phyloP scores from a whole-genome alignment of 345 rosid genomes.

The Salix purpurea region DNA sequence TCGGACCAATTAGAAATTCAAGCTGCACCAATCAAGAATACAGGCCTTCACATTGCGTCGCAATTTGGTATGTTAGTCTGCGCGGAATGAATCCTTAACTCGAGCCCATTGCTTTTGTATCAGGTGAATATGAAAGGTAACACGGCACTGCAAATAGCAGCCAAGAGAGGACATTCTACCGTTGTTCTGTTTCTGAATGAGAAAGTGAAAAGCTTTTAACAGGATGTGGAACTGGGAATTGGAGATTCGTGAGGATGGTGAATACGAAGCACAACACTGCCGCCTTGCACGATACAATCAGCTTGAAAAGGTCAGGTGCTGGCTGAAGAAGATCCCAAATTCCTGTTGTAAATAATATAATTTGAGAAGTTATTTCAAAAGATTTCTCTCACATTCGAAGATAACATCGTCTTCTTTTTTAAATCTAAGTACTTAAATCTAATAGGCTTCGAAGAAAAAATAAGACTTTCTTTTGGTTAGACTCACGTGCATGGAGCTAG shows the following conservation, averaged over 20 bases:
- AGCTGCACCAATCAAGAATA: not conserved
- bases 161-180: not conserved
- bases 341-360: too few relatives aligned
- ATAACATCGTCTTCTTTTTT: too few relatives aligned
- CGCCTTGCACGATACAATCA: too few relatives aligned
- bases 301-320: not conserved
- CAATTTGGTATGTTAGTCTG: not conserved
- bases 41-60: not conserved
- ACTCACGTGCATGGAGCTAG: too few relatives aligned
- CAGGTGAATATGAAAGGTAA: too few relatives aligned
- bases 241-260: too few relatives aligned
- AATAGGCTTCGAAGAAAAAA: too few relatives aligned
- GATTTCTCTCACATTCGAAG: too few relatives aligned
- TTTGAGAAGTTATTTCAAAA: too few relatives aligned
- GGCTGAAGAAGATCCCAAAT: not conserved
- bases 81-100: not conserved
- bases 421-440: too few relatives aligned
- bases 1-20: not conserved
- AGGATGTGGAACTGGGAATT: not conserved
- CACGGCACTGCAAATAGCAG: not conserved
- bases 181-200: not conserved
- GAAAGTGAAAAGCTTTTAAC: not conserved
- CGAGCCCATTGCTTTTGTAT: not conserved
- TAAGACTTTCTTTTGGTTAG: too few relatives aligned
- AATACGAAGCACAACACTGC: too few relatives aligned